Conservation (phyloP, 345 rosid species). For the Turritis glabra region DNA sequence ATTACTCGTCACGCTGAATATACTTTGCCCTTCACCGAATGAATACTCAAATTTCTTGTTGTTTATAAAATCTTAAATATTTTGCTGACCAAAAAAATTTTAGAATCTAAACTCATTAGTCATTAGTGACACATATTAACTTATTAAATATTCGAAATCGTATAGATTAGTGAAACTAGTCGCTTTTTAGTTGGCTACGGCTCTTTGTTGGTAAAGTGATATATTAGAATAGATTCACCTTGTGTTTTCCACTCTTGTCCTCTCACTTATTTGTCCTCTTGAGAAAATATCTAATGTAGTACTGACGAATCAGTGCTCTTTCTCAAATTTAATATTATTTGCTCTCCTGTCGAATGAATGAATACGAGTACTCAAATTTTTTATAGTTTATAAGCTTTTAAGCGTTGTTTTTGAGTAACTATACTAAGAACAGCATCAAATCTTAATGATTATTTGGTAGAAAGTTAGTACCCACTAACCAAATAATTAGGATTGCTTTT, state of each 20-base stretch:
- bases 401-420: neutral
- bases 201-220: conserved; percentile 21
- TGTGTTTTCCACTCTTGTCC: conserved; percentile 7
- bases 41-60: neutral
- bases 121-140: neutral
- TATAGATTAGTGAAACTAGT: neutral
- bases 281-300: neutral
- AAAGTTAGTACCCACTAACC: conserved; percentile 16
- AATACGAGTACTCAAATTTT: too few species aligned
- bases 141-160: neutral
- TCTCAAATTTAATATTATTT: conserved; percentile 2
- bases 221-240: conserved; percentile 21
- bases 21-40: neutral
- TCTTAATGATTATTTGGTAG: neutral
- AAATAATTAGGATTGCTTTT: neutral
- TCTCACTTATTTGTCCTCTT: conserved; percentile 20
- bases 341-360: neutral
- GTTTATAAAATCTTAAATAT: neutral
- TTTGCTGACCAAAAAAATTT: neutral
- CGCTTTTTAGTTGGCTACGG: neutral
- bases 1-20: neutral
- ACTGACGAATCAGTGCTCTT: conserved; percentile 18
- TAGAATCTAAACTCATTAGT: neutral
- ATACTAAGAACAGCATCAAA: neutral
- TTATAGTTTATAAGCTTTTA: neutral